Evolutionary conservation across 768 basidiomycete species (phyloP), one percentile per base, ranked within the genome.

Genomic region (Phaeotremella skinneri): DNA sequence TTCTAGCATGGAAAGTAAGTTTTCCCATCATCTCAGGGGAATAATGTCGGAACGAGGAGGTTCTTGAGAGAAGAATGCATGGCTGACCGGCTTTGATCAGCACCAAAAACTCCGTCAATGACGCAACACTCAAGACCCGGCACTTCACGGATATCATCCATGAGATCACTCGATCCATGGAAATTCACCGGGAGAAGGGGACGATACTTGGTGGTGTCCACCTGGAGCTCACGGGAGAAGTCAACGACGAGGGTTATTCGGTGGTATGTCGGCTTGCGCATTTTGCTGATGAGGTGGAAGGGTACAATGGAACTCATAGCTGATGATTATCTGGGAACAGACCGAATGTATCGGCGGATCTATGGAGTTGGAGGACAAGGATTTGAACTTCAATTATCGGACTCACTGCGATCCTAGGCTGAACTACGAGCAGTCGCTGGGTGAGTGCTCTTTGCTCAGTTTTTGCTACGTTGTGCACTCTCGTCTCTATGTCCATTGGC

Each of bases 261-360:
- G 96, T 99, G 4, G 75, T 76, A 43, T 32, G 75, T 74, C 3
- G 17, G 20, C 17, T 23, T 23, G 25, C 37, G n/a, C 13, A 27
- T 20, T 26, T 17, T 20, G 31, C 17, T 25, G n/a, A 23, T 29
- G 20, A n/a, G 42, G 20, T 26, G 39, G 11, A 43, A 7, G 17
- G 14, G 42, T 52, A 37, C 20, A 14, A n/a, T 13, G 32, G n/a
- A 5, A 39, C 23, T 4, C 16, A 34, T 16, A 53, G 16, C 20
- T 37, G 25, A 7, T 2, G 29, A 21, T 37, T 34, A 43, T 9
- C 17, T 31, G 39, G 34, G 34, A 7, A n/a, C 49, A 75, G 42
- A 99, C 96, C 0, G 96, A 98, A 76, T 97, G 93, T 72, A 80
- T 93, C 9, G 96, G 96, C 3, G 96, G 94, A 0, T 94, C 90